Conservation (phyloP, 2,329 filamentous ascomycete genomes). For the Fusarium nodosum region DNA sequence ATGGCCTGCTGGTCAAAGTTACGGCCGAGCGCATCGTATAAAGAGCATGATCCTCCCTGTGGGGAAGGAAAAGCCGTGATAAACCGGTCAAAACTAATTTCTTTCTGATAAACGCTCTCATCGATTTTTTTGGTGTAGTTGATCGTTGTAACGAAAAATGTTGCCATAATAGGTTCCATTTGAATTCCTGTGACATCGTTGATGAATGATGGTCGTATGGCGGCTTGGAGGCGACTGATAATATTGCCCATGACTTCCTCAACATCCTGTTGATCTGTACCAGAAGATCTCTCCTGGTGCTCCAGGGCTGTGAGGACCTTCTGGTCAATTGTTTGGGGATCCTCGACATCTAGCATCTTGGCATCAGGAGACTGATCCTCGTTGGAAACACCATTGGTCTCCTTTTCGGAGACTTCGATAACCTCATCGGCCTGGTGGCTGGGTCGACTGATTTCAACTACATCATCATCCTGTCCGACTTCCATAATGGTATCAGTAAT, state of each 20-base stretch:
- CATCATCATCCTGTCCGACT: conserved; percentile 31
- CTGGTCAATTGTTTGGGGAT: conserved; percentile 59
- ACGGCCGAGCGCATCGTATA: conserved; percentile 88
- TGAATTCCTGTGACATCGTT: conserved; percentile 77
- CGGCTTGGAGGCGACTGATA: conserved; percentile 89
- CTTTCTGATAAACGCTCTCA: conserved; percentile 57
- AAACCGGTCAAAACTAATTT: conserved; percentile 70
- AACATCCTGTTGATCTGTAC: conserved; percentile 88
- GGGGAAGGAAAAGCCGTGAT: conserved; percentile 71
- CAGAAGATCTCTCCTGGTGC: conserved; percentile 62
- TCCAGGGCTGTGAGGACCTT: conserved; percentile 62
- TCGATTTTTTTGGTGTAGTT: conserved; percentile 70
- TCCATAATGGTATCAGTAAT: conserved; percentile 46
- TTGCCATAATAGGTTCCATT: conserved; percentile 81
- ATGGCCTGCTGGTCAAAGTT: conserved; percentile 86
- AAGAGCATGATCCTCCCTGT: conserved; percentile 65
- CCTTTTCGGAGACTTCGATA: conserved; percentile 15
- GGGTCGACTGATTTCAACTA: conserved; percentile 18
- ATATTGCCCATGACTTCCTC: conserved; percentile 96
- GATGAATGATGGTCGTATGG: conserved; percentile 80
- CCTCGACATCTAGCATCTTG: conserved; percentile 52
- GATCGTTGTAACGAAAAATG: conserved; percentile 73
- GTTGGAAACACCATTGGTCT: neutral
- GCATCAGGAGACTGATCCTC: conserved; percentile 37
- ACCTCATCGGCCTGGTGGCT: conserved; percentile 8